Evolutionary conservation across 169 alveolate genomes (phyloP), one percentile per base, ranked within the genome.

Genomic region (Theileria equi): DNA sequence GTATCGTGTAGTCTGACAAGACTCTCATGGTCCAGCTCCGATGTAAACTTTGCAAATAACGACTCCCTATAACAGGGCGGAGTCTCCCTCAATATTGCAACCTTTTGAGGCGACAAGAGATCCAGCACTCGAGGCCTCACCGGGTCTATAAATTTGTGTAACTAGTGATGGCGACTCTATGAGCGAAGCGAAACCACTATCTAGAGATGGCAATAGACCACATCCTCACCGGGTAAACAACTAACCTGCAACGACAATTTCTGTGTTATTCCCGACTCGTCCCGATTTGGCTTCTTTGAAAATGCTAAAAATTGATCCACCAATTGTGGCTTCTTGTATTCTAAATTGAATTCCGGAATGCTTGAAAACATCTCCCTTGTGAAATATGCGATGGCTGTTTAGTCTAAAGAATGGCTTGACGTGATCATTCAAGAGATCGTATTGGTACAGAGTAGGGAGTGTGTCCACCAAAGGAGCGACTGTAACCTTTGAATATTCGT

Each of bases 301-400:
- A 29, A 17, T 36, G 19, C 8, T 44, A 38, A 21, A 48, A 23
- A 1, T 38, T 17, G 3, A 35, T 48, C 17, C 31, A 16, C 10
- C 6, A 26, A 32, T 43, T 49, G 38, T 19, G 53, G 76, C 45
- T 26, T 78, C 87, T 0, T 65, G 73, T 19, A 87, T 59, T 29
- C 88, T 80, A 48, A 87, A 87, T 40, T 81, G 87, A 5, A 82
- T 88, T 19, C 92, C 92, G 16, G 82, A 64, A 65, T 60, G 82
- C 38, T 64, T 29, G 71, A 82, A 82, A 8, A 50, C 53, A 54
- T 87, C 92, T 5, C 84, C 89, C 28, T 61, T 43, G 25, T 61
- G 60, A 26, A 63, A 77, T 43, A 64, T 49, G 5, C 85, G 77
- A 67, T 74, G 58, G 1, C 76, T 64, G 31, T 66, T 67, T 40